Conservation (phyloP, 2,329 filamentous ascomycete genomes). For the Cordyceps fumosorosea region DNA sequence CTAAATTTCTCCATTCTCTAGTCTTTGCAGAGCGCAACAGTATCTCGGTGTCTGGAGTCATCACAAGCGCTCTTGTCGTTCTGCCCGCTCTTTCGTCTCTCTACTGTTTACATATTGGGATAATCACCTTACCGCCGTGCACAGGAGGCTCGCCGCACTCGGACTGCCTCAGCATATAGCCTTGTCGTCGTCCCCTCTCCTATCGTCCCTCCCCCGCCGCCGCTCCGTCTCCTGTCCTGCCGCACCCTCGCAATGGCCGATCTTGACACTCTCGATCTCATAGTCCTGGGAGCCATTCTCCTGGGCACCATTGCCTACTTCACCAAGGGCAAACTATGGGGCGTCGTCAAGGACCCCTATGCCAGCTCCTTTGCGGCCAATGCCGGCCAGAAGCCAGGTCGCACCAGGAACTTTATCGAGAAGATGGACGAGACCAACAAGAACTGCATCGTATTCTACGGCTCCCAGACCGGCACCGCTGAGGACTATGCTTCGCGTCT, state of each 20-base stretch:
- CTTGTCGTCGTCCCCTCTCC: neutral
- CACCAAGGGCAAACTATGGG: slow-evolving; percentile 95
- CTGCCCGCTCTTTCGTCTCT: neutral
- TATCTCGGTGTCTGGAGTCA: neutral
- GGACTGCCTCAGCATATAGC: neutral
- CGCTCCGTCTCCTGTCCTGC: neutral
- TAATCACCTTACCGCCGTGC: neutral
- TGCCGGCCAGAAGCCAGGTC: slow-evolving; percentile 68
- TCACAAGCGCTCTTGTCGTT: neutral
- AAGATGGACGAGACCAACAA: slow-evolving; percentile 94
- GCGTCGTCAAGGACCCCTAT: slow-evolving; percentile 80
- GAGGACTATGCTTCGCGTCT: slow-evolving; percentile 96
- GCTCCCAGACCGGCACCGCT: slow-evolving; percentile 95
- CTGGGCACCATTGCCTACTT: slow-evolving; percentile 90
- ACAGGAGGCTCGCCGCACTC: neutral
- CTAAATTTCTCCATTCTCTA: neutral
- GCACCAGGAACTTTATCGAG: slow-evolving; percentile 87
- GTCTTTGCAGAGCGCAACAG: neutral
- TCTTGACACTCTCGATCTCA: slow-evolving; percentile 89
- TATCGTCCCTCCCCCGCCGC: neutral
- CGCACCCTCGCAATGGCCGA: slow-evolving; percentile 66
- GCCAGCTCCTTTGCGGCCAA: slow-evolving; percentile 65
- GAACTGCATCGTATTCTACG: slow-evolving; percentile 98
- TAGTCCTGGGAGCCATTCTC: slow-evolving; percentile 81
- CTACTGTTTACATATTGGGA: neutral